phyloP scores from a whole-genome alignment of 495 filamentous ascomycete genomes.

The Hamigera avellanea region DNA sequence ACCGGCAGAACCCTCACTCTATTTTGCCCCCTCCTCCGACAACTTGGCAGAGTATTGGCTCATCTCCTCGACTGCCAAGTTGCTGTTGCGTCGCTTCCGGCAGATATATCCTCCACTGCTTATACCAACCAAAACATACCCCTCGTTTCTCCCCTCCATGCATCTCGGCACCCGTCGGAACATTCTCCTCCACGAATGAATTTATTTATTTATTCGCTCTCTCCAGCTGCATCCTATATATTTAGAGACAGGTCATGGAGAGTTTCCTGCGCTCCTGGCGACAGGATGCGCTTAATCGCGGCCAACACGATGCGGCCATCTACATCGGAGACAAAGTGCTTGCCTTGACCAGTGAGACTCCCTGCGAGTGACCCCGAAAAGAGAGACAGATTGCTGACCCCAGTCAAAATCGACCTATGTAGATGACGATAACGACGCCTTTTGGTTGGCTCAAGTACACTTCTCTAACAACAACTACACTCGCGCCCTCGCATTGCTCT shows the following conservation, averaged over 20 bases:
- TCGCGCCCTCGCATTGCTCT: constrained; percentile 72
- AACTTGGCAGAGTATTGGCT: no score
- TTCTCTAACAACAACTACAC: constrained; percentile 91
- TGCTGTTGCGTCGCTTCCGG: no score
- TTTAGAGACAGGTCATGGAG: constrained; percentile 51
- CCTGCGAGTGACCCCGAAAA: constrained; percentile 1
- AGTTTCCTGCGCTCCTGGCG: constrained; percentile 83
- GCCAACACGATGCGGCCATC: constrained; percentile 90
- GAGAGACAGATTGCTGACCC: neutral
- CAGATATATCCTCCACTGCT: no score
- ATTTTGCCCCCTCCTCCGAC: no score
- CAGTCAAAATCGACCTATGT: no score
- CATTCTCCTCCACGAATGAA: no score
- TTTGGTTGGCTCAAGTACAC: constrained; percentile 90
- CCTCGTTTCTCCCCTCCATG: neutral
- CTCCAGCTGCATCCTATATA: no score
- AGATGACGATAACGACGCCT: constrained; percentile 87
- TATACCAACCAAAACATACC: neutral
- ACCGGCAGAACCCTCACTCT: no score
- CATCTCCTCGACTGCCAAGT: no score
- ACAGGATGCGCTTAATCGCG: constrained; percentile 83
- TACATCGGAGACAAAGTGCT: constrained; percentile 95
- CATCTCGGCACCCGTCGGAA: neutral
- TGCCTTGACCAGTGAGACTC: constrained; percentile 66
- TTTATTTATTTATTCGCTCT: no score